Evolutionary conservation across 129 eudicot species (phyloP), one percentile per base, ranked within the genome.

Genomic region (Flaveria linearis): DNA sequence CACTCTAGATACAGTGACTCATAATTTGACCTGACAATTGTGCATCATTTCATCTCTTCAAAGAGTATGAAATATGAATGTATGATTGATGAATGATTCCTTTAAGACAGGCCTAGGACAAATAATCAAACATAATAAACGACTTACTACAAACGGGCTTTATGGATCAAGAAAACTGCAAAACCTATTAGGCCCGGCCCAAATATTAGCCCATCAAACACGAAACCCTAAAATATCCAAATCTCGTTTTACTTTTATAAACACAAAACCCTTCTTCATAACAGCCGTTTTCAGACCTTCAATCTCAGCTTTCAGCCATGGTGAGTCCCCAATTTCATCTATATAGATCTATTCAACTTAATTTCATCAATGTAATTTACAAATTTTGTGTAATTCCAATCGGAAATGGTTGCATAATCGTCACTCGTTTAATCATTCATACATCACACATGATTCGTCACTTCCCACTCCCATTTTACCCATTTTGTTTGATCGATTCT

Each of bases 271-370:
- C 61, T 58, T 51, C 9, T 62, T 52, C 8, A 1, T 66, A 69
- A 7, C 75, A 42, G 83, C 83, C 83, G 83, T 74, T 68, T 66
- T 62, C 69, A 79, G 68, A 79, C 58, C 83, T 79, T 72, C 72
- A 60, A 47, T 63, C 56, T 49, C 81, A 50, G 9, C 72, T 25
- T 30, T 13, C 71, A 63, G 56, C 18, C 60, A 82, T 82, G 85
- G 85, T 71, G 69, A 76, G 70, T 66, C 67, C 76, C 62, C 64
- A 11, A 39, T 18, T 36, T 58, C 2, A 6, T 45, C 52, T 53
- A 45, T 23, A 28, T 30, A 26, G 41, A 61, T 61, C 56, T 23
- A 42, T 5, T 12, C 42, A 7, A 1, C 17, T 57, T 22, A 11
- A 63, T 36, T 13, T 56, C 15, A 5, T 56, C 39, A 20, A 3